phyloP scores from a whole-genome alignment of 169 alveolate genomes.

The Amoebophrya sp. region DNA sequence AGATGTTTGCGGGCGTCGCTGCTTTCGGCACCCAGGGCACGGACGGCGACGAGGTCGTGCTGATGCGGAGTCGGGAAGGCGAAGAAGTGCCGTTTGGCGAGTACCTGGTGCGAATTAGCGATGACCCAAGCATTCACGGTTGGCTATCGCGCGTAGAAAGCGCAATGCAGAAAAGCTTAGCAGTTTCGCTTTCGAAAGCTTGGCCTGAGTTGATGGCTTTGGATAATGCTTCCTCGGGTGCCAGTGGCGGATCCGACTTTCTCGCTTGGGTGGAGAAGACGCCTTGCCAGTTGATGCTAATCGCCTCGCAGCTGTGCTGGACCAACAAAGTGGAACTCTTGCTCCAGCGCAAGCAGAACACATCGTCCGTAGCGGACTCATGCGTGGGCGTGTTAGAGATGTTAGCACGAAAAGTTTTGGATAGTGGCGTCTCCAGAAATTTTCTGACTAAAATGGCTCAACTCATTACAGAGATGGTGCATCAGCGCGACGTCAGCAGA shows the following conservation, averaged over 20 bases:
- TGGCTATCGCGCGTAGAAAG: constrained; percentile 36
- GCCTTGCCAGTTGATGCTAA: background rate
- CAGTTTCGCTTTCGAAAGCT: too few relatives aligned
- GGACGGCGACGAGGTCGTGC: background rate
- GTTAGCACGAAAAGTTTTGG: constrained; percentile 42
- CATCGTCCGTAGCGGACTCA: background rate
- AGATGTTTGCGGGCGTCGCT: constrained; percentile 96
- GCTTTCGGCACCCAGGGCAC: constrained; percentile 51
- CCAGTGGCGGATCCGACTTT: background rate
- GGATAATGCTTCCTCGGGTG: background rate
- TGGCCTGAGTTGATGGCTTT: background rate
- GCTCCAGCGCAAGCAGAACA: background rate
- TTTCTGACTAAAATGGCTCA: constrained; percentile 77
- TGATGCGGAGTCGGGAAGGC: background rate
- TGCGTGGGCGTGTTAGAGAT: background rate
- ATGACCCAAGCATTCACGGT: constrained; percentile 42
- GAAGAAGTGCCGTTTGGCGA: background rate
- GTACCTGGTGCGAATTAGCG: constrained; percentile 35
- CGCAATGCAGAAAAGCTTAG: background rate
- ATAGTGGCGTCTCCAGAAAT: constrained; percentile 41
- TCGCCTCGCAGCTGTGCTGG: background rate
- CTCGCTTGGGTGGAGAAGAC: background rate
- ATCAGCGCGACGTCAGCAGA: constrained; percentile 82
- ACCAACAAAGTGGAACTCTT: background rate
- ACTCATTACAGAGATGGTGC: constrained; percentile 82